Evolutionary conservation across 2,329 filamentous ascomycete species (phyloP).

Genomic region (Ceratocystiopsis sp.): DNA sequence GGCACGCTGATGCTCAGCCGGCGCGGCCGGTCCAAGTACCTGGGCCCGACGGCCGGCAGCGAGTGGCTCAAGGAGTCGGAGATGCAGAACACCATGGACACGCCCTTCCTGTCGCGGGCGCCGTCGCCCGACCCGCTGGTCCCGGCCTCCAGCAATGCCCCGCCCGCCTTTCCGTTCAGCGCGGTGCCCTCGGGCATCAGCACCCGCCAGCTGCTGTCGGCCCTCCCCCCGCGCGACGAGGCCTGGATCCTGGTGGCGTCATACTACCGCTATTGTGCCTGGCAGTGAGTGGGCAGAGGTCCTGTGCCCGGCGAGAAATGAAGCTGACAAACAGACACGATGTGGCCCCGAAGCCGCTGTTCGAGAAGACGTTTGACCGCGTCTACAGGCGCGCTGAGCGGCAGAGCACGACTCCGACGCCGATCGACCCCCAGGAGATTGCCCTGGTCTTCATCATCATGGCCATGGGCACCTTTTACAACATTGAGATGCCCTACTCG

Average conservation of each 20-base stretch:
- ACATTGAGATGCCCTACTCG: constrained; percentile 2
- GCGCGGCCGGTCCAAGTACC: constrained; percentile 2
- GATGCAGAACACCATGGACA: constrained; percentile 1
- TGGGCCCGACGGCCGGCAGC: constrained; percentile 3
- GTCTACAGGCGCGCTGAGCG: neutral
- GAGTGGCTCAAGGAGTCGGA: constrained; percentile 5
- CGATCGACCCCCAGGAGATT: constrained; percentile 1
- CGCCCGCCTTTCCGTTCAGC: neutral
- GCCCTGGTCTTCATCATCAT: constrained; percentile 4
- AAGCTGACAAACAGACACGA: neutral
- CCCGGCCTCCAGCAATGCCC: neutral
- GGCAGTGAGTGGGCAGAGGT: constrained; percentile 1
- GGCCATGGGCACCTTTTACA: constrained; percentile 2
- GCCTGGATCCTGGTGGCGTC: constrained; percentile 3
- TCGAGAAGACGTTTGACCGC: constrained; percentile 1
- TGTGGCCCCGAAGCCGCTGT: neutral
- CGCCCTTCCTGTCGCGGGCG: neutral
- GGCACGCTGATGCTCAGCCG: constrained; percentile 4
- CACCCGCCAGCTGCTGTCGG: neutral
- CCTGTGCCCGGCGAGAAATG: too few relatives aligned
- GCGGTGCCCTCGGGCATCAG: neutral
- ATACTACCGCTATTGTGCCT: constrained; percentile 4
- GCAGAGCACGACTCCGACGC: neutral
- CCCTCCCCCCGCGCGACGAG: constrained; percentile 1
- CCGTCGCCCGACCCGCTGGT: neutral